Base-by-base conservation (phyloP, 164 flowering plant species). In the Nelumbo lutea region DNA sequence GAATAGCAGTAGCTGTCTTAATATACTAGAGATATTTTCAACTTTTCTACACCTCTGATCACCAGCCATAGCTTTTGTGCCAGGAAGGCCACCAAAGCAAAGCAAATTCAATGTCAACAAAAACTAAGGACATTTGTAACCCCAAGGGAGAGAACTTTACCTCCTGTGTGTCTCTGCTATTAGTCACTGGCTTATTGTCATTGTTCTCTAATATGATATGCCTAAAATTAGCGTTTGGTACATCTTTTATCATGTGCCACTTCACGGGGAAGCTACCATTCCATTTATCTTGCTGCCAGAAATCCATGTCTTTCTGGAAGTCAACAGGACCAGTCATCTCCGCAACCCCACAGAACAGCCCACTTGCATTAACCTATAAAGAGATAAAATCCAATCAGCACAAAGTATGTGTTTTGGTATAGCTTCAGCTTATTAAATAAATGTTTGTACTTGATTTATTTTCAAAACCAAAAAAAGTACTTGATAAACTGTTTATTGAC, bases 201-300 rank as follows among this genome's bases (percentile, higher is more conserved):
- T 93, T 93, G 81, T 91, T 93, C 83, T 90, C 91, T 50, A 93
- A 73, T 65, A 86, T 81, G 62, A 93, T 85, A 77, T 91, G 98
- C 72, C 98, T 79, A 60, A 93, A 83, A 52, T 68, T 75, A 65
- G 83, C 68, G 69, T 93, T 93, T 38, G 96, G 90, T 13, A 90
- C 88, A 81, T 93, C 98, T 75, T 93, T 93, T 47, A 93, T 79
- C 15, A 93, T 76, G 70, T 89, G 94, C 98, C 98, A 93, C 81
- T 89, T 89, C 44, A 93, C 96, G 51, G 91, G 88, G 72, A 93
- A 91, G 81, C 91, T 85, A 14, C 97, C 98, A 74, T 78, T 86
- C 98, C 98, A 93, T 77, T 91, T 91, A 70, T 93, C 97, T 80
- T 90, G 98, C 84, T 91, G 97, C 97, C 98, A 93, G 68, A 91